phyloP scores from a whole-genome alignment of 2,329 filamentous ascomycete genomes.

The Colletotrichum limetticola region DNA sequence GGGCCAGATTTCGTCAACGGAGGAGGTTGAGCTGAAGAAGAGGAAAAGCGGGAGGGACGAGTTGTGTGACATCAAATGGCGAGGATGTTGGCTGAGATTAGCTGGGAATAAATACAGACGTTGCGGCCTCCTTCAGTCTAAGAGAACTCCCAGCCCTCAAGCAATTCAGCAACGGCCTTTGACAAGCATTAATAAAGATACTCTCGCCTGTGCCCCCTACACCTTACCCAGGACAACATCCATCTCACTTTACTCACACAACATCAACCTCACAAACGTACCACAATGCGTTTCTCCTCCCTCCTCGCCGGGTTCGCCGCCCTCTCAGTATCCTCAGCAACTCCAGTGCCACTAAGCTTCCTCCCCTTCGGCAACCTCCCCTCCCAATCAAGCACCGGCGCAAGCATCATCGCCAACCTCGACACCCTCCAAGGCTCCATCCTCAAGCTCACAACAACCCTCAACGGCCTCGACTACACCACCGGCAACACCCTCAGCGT shows the following conservation, averaged over 20 bases:
- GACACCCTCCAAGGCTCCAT: neutral
- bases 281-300: neutral
- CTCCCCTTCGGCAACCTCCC: conserved; percentile 4
- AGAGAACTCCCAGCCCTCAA: neutral
- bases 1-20: conserved; percentile 2
- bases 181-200: neutral
- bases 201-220: neutral
- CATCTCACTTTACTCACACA: neutral
- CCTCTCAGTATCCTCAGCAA: neutral
- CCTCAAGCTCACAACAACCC: neutral
- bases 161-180: neutral
- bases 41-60: no score
- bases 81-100: neutral
- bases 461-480: neutral
- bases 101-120: neutral
- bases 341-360: neutral
- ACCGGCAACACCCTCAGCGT: neutral
- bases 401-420: neutral
- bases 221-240: neutral
- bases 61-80: no score
- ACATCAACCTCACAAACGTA: neutral
- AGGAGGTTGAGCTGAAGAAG: neutral
- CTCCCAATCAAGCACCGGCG: neutral
- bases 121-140: neutral
- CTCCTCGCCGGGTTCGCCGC: neutral